A percentile compares a stretch with the other conserved stretches of the same genome.
These are phyloP conservation scores for Annona squamosa DNA, from an alignment of 164 flowering plant genomes.

Conservation along the genomic window DNA sequence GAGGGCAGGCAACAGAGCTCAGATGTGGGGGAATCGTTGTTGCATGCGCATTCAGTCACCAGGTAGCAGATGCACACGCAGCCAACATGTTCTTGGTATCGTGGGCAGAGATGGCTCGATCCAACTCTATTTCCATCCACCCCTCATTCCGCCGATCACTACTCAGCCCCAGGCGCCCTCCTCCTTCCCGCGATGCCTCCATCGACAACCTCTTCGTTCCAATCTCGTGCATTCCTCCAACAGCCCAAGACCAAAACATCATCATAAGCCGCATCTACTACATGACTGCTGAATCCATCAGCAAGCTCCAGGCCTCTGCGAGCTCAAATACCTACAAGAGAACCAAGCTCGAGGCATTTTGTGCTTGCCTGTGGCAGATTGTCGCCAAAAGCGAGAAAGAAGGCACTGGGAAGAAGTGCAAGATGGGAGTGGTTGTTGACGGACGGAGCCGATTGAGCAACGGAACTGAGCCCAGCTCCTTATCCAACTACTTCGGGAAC, in stretches of 20 bases:
- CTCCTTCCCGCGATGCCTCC: conserved; percentile 5
- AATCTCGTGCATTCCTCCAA: conserved; percentile 2
- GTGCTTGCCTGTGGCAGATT: conserved; percentile 16
- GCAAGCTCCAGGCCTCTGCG: conserved; percentile 10
- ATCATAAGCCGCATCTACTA: conserved; percentile 11
- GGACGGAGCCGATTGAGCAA: conserved; percentile 12
- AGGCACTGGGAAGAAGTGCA: not conserved
- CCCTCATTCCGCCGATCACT: conserved; percentile 17
- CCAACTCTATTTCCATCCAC: conserved; percentile 9
- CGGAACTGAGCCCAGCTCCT: conserved; percentile 2
- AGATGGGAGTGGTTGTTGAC: conserved; percentile 17
- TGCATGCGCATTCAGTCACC: conserved; percentile 47
- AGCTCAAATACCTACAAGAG: not conserved
- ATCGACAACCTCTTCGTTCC: conserved; percentile 8
- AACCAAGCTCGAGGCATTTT: conserved; percentile 14
- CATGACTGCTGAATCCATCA: conserved; percentile 4
- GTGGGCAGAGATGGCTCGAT: conserved; percentile 39
- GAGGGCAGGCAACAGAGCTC: conserved; percentile 28
- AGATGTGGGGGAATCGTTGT: conserved; percentile 49
- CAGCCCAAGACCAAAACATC: not conserved
- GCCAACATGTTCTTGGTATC: conserved; percentile 44
- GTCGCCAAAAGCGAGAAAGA: not conserved
- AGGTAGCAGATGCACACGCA: conserved; percentile 53
- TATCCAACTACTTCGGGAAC: conserved; percentile 30
- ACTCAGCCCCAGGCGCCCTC: conserved; percentile 12